Evolutionary conservation across 352 stramenopile species (phyloP).

Genomic region (Phytophthora lateralis): DNA sequence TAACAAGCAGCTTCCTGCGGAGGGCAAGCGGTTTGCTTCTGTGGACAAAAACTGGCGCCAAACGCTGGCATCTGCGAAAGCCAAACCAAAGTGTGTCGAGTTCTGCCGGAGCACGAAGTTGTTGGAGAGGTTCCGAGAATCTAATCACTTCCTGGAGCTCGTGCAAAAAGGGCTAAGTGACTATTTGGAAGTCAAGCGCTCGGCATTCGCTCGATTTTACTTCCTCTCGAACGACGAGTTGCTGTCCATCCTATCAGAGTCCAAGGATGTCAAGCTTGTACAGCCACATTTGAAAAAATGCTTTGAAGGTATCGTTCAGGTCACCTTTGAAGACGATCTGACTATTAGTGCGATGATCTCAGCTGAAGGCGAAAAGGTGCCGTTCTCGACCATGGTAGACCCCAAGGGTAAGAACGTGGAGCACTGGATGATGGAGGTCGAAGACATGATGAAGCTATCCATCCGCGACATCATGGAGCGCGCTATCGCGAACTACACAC

Average conservation of each 20-base stretch:
- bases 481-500: conserved; percentile 89
- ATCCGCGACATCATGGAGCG: conserved; percentile 89
- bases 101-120: conserved; percentile 93
- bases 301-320: conserved; percentile 93
- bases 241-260: conserved; percentile 93
- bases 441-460: conserved; percentile 93
- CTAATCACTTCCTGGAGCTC: conserved; percentile 94
- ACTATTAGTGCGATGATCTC: conserved; percentile 94
- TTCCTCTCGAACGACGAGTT: conserved; percentile 95
- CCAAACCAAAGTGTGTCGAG: conserved; percentile 90
- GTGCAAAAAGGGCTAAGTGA: conserved; percentile 93
- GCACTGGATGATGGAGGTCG: conserved; percentile 94
- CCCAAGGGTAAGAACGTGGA: conserved; percentile 93
- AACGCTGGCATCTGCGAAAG: conserved; percentile 86
- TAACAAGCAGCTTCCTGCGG: conserved; percentile 95
- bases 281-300: conserved; percentile 95
- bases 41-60: conserved; percentile 97
- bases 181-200: conserved; percentile 93
- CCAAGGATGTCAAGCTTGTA: conserved; percentile 93
- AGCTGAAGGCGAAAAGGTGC: conserved; percentile 89
- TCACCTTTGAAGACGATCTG: conserved; percentile 88
- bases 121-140: conserved; percentile 94
- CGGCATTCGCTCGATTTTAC: conserved; percentile 93
- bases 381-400: conserved; percentile 84
- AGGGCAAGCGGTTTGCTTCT: conserved; percentile 94